These are phyloP conservation scores for Penicillium sp. DNA, from an alignment of 2,329 filamentous ascomycete species.

Conservation along the genomic window DNA sequence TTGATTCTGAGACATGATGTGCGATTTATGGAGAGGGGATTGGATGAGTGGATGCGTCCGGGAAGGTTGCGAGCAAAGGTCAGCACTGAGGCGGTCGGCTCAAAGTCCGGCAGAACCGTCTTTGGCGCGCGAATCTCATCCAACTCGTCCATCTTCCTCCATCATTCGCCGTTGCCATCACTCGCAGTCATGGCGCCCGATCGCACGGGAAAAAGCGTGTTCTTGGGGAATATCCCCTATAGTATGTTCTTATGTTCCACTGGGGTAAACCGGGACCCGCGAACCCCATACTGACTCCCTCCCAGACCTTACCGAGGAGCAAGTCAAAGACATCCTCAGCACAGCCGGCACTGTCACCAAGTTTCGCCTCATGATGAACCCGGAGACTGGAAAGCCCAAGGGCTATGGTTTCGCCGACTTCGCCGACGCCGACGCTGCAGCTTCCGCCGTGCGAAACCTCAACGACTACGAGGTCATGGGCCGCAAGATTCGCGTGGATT, in stretches of 20 bases:
- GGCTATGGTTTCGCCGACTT: constrained; percentile 98
- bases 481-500: constrained; percentile 91
- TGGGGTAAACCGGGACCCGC: neutral
- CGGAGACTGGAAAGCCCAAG: constrained; percentile 91
- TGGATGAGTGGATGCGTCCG: constrained; percentile 27
- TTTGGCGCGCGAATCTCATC: constrained; percentile 12
- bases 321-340: constrained; percentile 92
- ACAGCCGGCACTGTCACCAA: constrained; percentile 87
- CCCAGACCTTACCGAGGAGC: constrained; percentile 88
- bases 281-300: neutral
- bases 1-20: constrained; percentile 58
- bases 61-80: constrained; percentile 30
- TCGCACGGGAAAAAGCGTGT: constrained; percentile 51
- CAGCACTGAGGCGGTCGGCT: constrained; percentile 23
- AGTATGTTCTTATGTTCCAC: constrained; percentile 57
- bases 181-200: constrained; percentile 48
- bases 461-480: constrained; percentile 97
- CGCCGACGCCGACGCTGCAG: constrained; percentile 86
- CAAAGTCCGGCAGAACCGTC: constrained; percentile 35
- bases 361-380: constrained; percentile 93
- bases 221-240: constrained; percentile 66
- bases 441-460: constrained; percentile 90
- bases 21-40: constrained; percentile 22
- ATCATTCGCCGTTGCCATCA: constrained; percentile 5
- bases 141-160: constrained; percentile 3